phyloP scores from a whole-genome alignment of 2,329 filamentous ascomycete genomes.

The Chalaropsis thielavioides region DNA sequence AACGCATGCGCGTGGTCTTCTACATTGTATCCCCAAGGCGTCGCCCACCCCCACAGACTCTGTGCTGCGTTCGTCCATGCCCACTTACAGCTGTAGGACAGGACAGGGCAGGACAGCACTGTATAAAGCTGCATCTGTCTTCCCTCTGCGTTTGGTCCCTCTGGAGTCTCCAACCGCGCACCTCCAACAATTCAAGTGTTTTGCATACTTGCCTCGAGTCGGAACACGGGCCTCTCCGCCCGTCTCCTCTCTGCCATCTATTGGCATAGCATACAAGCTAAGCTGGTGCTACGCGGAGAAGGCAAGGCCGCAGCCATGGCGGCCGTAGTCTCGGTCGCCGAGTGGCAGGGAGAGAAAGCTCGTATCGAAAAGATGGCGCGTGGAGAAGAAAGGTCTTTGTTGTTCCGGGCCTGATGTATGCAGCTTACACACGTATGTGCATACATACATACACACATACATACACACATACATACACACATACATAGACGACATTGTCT shows the following conservation, averaged over 20 bases:
- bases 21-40: not conserved
- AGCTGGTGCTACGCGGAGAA: too few species aligned
- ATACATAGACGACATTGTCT: too few species aligned
- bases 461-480: not conserved
- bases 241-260: too few species aligned
- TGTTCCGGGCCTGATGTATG: not conserved
- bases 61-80: not conserved
- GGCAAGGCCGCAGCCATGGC: not conserved
- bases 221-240: too few species aligned
- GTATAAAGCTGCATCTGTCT: too few species aligned
- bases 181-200: not conserved
- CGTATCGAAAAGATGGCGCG: not conserved
- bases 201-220: not conserved
- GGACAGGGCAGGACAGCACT: too few species aligned
- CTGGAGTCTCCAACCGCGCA: not conserved
- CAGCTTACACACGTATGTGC: not conserved
- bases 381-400: not conserved
- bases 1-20: not conserved
- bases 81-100: not conserved
- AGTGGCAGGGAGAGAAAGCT: not conserved
- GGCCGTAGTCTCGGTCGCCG: not conserved
- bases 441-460: too few species aligned
- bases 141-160: not conserved
- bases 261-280: too few species aligned
- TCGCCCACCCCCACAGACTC: not conserved